Base-by-base conservation (phyloP, 129 eudicot genomes). In the Centrapalus pauciflorus region DNA sequence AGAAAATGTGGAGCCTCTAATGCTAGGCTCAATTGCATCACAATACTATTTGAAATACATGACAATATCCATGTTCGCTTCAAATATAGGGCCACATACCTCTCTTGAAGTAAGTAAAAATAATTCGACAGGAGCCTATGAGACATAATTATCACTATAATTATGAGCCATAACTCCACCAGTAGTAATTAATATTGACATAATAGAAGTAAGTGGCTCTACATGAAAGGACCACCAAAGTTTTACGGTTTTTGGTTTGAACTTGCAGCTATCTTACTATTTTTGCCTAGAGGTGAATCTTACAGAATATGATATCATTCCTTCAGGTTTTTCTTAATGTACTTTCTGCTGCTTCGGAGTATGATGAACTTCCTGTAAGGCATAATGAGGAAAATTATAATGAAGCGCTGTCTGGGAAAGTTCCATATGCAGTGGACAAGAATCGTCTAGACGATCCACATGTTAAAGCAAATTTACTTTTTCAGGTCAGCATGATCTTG, bases 351-450 rank as follows among this genome's bases (percentile, higher is more conserved):
- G 89, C 98, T 76, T 88, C 98, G 14, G 98, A 92, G 70, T 92
- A 92, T 66, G 91, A 92, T 72, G 98, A 92, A 84, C 98, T 92
- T 43, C 98, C 98, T 30, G 98, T 88, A 73, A 84, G 98, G 62
- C 98, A 92, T 76, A 92, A 88, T 76, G 98, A 92, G 93, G 98
- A 92, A 85, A 92, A 83, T 62, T 80, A 83, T 78, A 92, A 92
- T 76, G 95, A 82, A 75, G 84, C 83, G 35, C 52, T 92, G 79
- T 78, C 96, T 34, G 71, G 77, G 32, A 88, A 82, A 78, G 96
- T 92, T 62, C 95, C 80, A 10, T 84, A 66, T 64, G 76, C 45
- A 78, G 98, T 88, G 57, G 96, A 92, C 79, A 80, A 81, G 28
- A 85, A 85, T 63, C 82, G 86, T 34, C 84, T 92, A 19, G 98